These are phyloP conservation scores for Aspergillus cejpii DNA, from an alignment of 2,329 filamentous ascomycete genomes.

Conservation along the genomic window DNA sequence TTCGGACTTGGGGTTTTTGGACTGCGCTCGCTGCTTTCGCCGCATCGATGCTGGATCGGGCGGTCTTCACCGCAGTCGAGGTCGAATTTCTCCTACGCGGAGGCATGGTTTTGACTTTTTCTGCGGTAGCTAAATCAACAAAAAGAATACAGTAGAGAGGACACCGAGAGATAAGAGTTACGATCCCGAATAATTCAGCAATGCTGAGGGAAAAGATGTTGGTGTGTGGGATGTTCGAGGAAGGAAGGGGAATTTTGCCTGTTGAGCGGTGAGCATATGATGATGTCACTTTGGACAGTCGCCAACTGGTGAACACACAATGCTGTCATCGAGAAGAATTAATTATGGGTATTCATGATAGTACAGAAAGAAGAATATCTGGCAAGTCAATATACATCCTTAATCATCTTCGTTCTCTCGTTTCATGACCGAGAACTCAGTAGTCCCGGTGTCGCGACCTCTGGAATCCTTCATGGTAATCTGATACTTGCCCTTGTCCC, in stretches of 20 bases:
- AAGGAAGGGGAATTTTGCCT: conserved; percentile 11
- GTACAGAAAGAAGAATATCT: neutral
- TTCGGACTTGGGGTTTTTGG: conserved; percentile 17
- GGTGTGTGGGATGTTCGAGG: conserved; percentile 2
- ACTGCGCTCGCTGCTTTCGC: conserved; percentile 5
- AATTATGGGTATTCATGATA: neutral
- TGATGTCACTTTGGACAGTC: conserved; percentile 30
- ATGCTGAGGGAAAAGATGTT: neutral
- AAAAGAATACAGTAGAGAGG: neutral
- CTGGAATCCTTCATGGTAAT: conserved; percentile 48
- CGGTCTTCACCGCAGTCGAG: conserved; percentile 2
- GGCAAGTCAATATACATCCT: conserved; percentile 1
- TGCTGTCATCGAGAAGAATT: conserved; percentile 1
- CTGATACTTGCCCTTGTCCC: conserved; percentile 73
- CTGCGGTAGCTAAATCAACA: neutral
- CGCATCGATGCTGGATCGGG: conserved; percentile 11
- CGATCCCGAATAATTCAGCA: neutral
- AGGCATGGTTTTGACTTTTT: conserved; percentile 9
- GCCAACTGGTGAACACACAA: conserved; percentile 3
- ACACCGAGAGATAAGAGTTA: neutral
- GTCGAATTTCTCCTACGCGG: conserved; percentile 20
- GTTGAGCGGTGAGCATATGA: conserved; percentile 29
- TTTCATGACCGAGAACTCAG: conserved; percentile 44
- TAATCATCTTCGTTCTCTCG: conserved; percentile 31
- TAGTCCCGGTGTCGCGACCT: conserved; percentile 43